These are phyloP conservation scores for Saprolegnia diclina DNA, from an alignment of 352 stramenopile genomes.

Conservation along the genomic window DNA sequence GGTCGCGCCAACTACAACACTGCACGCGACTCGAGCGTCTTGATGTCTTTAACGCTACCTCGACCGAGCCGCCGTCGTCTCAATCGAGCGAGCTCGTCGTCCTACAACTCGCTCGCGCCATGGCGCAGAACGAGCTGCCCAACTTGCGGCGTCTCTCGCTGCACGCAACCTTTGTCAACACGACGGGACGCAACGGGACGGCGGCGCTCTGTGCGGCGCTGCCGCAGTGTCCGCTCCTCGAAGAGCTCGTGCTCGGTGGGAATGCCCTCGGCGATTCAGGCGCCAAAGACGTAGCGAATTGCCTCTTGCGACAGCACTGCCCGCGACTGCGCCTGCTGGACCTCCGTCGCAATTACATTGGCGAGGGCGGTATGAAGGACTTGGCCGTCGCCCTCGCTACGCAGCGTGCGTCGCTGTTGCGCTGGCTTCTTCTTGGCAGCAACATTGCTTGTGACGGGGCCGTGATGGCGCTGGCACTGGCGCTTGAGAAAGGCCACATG, in stretches of 20 bases:
- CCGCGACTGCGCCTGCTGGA: constrained; percentile 28
- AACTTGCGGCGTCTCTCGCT: constrained; percentile 29
- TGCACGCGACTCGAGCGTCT: constrained; percentile 30
- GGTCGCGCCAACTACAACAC: neutral
- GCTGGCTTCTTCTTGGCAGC: constrained; percentile 31
- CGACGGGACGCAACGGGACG: constrained; percentile 27
- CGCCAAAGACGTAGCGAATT: constrained; percentile 26
- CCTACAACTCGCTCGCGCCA: constrained; percentile 16
- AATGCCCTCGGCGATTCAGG: constrained; percentile 34
- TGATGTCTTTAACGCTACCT: constrained; percentile 20
- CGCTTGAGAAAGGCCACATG: constrained; percentile 19
- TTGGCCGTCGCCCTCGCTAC: constrained; percentile 19
- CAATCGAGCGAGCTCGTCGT: constrained; percentile 28
- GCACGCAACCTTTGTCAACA: constrained; percentile 31
- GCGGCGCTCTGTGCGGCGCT: constrained; percentile 28
- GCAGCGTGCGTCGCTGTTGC: neutral
- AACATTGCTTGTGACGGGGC: constrained; percentile 30
- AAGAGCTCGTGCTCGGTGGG: constrained; percentile 29
- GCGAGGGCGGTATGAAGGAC: constrained; percentile 30
- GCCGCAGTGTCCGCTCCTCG: constrained; percentile 23
- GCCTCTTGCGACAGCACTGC: constrained; percentile 17
- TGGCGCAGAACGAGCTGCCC: constrained; percentile 8
- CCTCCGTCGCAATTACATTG: constrained; percentile 33
- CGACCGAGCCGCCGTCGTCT: neutral
- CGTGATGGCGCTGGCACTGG: constrained; percentile 21